phyloP scores from a whole-genome alignment of 2,329 filamentous ascomycete species.

The Alternaria rosae region DNA sequence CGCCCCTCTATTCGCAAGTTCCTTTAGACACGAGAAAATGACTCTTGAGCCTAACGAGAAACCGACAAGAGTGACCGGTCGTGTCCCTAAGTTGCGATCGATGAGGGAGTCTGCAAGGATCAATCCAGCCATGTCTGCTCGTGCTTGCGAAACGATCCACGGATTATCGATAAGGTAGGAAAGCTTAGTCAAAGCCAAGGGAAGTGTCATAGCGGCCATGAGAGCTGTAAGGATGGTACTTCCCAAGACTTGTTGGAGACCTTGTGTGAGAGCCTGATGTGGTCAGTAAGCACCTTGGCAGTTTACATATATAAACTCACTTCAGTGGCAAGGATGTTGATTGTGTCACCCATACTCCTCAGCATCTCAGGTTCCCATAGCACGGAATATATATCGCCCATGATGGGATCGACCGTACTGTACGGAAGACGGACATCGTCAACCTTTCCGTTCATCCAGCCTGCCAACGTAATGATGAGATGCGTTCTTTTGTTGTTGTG shows the following conservation, averaged over 20 bases:
- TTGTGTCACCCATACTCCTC: slow-evolving; percentile 96
- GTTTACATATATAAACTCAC: slow-evolving; percentile 58
- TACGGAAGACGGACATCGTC: slow-evolving; percentile 96
- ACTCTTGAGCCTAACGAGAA: slow-evolving; percentile 93
- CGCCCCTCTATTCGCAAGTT: slow-evolving; percentile 83
- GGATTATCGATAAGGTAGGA: slow-evolving; percentile 98
- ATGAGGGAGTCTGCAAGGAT: slow-evolving; percentile 95
- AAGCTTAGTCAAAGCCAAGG: slow-evolving; percentile 89
- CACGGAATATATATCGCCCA: slow-evolving; percentile 98
- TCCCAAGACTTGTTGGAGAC: slow-evolving; percentile 91
- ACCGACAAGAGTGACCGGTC: slow-evolving; percentile 90
- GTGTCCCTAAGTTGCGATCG: slow-evolving; percentile 86
- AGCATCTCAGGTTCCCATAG: slow-evolving; percentile 99
- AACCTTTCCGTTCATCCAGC: slow-evolving; percentile 98
- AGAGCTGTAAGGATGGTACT: slow-evolving; percentile 86
- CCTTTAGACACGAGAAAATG: slow-evolving; percentile 89
- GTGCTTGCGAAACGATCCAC: slow-evolving; percentile 94
- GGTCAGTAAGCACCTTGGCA: slow-evolving; percentile 34
- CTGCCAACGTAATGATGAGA: slow-evolving; percentile 90
- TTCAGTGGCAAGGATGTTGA: slow-evolving; percentile 97
- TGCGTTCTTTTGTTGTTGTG: slow-evolving; percentile 99
- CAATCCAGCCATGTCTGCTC: slow-evolving; percentile 85
- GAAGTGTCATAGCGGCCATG: slow-evolving; percentile 93
- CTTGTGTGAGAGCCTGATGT: slow-evolving; percentile 89
- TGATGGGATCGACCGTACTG: slow-evolving; percentile 94